phyloP scores from a whole-genome alignment of 2,329 filamentous ascomycete genomes.

The Sarocladium strictum region DNA sequence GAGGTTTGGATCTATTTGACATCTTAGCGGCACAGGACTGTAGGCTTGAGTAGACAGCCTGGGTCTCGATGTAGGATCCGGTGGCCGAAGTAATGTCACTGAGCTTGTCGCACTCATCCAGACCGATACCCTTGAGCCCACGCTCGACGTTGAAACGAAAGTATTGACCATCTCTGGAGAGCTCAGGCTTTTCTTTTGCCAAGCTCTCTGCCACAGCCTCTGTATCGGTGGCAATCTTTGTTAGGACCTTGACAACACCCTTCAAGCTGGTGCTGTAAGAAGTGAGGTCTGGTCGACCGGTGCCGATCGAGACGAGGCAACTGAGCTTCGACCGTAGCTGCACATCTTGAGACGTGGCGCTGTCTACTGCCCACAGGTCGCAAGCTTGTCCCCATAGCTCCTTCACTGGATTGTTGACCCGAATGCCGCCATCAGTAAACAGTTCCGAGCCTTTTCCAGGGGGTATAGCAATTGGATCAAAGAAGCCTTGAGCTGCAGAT shows the following conservation, averaged over 20 bases:
- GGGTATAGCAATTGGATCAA: neutral
- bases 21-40: too few relatives aligned
- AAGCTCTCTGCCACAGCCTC: conserved; percentile 29
- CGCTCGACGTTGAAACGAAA: conserved; percentile 38
- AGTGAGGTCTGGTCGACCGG: conserved; percentile 24
- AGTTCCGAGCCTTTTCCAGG: neutral
- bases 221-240: conserved; percentile 28
- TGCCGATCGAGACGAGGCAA: conserved; percentile 35
- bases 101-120: conserved; percentile 25
- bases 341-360: neutral
- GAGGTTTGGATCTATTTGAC: too few relatives aligned
- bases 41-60: too few relatives aligned
- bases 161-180: conserved; percentile 26
- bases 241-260: conserved; percentile 11
- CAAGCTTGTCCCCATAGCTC: conserved; percentile 32
- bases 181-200: conserved; percentile 21
- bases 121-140: conserved; percentile 32
- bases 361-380: conserved; percentile 23
- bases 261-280: conserved; percentile 13
- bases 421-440: conserved; percentile 30
- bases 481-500: neutral
- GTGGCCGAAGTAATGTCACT: conserved; percentile 15
- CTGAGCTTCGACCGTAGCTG: conserved; percentile 22
- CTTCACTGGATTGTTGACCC: conserved; percentile 36
- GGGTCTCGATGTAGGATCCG: too few relatives aligned